Percentiles rank a stretch among this genome's conserved stretches.
phyloP scores from a whole-genome alignment of 306 rosid species.

The Begonia loranthoides region DNA sequence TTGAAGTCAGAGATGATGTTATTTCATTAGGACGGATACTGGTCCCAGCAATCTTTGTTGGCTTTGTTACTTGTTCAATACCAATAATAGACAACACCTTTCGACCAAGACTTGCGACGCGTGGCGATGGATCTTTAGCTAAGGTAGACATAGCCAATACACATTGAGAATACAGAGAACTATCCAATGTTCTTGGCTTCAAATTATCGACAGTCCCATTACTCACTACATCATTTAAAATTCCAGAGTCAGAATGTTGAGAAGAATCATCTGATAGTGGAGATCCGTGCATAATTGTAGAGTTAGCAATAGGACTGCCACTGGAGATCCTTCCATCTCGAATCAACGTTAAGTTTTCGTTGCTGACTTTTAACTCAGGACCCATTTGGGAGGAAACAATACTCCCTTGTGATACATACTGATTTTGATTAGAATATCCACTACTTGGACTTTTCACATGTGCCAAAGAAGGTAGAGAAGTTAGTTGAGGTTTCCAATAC shows the following conservation, averaged over 20 bases:
- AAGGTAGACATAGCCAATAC: conserved; percentile 78
- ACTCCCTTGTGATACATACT: conserved; percentile 38
- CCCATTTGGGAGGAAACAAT: conserved; percentile 80
- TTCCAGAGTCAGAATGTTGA: conserved; percentile 94
- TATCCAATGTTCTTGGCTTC: conserved; percentile 56
- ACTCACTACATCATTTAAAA: conserved; percentile 59
- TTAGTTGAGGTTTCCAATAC: conserved; percentile 86
- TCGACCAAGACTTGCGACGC: conserved; percentile 81
- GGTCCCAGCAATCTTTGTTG: conserved; percentile 29
- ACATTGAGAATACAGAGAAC: conserved; percentile 61
- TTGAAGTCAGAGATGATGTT: conserved; percentile 25
- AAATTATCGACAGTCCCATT: conserved; percentile 63
- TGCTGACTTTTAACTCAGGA: conserved; percentile 59
- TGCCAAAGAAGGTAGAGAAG: conserved; percentile 72
- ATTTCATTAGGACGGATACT: conserved; percentile 39
- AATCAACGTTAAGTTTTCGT: conserved; percentile 42
- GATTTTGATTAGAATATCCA: conserved; percentile 37
- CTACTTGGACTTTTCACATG: conserved; percentile 43
- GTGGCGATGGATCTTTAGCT: conserved; percentile 96
- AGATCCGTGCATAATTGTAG: conserved; percentile 92
- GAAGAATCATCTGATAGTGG: conserved; percentile 86
- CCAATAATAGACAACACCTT: conserved; percentile 85
- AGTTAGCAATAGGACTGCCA: conserved; percentile 70
- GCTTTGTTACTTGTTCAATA: conserved; percentile 85
- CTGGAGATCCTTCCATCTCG: conserved; percentile 76